Evolutionary conservation across 345 rosid species (phyloP), one percentile per base, ranked within the genome.

Genomic region (Citrus australasica): DNA sequence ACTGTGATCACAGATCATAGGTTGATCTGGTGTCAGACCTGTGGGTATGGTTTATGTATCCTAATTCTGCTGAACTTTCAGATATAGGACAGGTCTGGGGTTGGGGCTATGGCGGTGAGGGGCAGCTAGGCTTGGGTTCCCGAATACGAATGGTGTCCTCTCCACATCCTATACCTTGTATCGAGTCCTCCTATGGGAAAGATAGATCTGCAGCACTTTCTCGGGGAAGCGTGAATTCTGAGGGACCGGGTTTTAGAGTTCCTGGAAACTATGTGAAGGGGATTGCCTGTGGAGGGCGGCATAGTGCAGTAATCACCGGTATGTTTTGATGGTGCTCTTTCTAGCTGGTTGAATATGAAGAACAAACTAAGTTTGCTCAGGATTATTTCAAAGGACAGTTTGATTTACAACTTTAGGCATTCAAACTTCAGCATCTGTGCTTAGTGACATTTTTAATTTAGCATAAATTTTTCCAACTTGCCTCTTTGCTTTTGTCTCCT

Each of bases 71-170:
- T 77, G 68, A 70, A 81, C 82, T 87, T 90, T 70, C 94, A 94
- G 99, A 96, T 91, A 79, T 86, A 69, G 98, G 98, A 85, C 97
- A 92, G 93, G 98, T 94, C 62, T 97, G 98, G 98, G 99, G 97
- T 79, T 97, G 99, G 99, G 99, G 99, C 78, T 97, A 94, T 89
- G 99, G 98, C 76, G 99, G 99, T 40, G 99, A 97, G 85, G 99
- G 99, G 81, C 99, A 97, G 88, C 99, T 97, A 69, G 99, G 99
- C 74, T 87, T 93, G 85, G 98, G 98, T 73, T 93, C 99, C 38
- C 91, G 98, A 66, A 87, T 94, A 78, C 89, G 98, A 3, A 82
- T 93, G 93, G 98, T 97, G 71, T 94, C 98, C 80, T 92, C 98
- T 68, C 99, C 99, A 69, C 98, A 94, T 86, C 98, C 90, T 56